Base-by-base conservation (phyloP, 352 stramenopile species). In the Thalassiosira allenii region DNA sequence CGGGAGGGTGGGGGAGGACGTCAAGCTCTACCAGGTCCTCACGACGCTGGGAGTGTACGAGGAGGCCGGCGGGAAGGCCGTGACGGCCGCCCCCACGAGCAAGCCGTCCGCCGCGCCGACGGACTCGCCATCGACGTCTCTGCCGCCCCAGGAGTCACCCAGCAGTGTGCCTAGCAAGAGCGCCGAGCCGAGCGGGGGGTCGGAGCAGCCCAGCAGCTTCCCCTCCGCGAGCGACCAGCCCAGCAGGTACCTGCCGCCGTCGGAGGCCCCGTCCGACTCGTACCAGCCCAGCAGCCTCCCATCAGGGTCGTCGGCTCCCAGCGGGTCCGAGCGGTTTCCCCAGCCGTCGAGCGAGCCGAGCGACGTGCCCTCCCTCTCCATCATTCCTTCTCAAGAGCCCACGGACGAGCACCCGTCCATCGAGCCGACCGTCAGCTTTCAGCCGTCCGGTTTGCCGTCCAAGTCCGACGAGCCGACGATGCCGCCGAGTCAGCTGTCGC, bases 401-500 rank as follows among this genome's bases (percentile, higher is more conserved):
- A 29, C 32, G 6, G n/a, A n/a, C n/a, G 29, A 8, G 6, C 9
- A 14, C 4, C 57, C 57, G 8, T 66, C 57, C 57, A 17, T 33
- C 3, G 12, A 66, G 57, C 57, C 57, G 22, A 29, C 57, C 4
- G 3, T 17, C 2, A 11, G 3, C 25, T 17, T 17, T 9, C 37
- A 47, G 37, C 57, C 57, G 9, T 30, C 8, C 30, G 17, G 3
- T 17, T 12, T 51, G 30, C 57, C 57, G 27, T 32, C 57, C 8
- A 30, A 32, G 4, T 63, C 49, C 23, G 8, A 11, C 22, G 33
- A 59, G 14, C 72, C 72, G 12, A 66, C 52, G 1, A 62, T 29
- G 8, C 20, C 47, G 27, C 75, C 75, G 0, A 51, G 41, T 23
- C 59, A 79, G 53, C 23, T 54, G 0, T 84, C 75, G 20, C 43